Conservation (phyloP, 495 filamentous ascomycete genomes). For the Lophium mytilinum region DNA sequence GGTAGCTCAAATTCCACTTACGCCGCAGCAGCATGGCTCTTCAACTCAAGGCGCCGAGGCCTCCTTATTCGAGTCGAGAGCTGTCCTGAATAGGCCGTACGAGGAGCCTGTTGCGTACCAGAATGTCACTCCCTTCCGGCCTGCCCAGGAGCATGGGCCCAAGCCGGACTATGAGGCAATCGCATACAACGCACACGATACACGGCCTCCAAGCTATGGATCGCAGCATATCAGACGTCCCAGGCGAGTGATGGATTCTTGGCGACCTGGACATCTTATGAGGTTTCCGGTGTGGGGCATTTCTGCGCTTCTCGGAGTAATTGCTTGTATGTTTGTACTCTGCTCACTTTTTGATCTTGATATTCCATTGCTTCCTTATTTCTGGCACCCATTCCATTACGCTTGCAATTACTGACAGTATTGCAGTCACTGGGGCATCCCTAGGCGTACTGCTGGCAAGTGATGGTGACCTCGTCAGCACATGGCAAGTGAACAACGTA, state of each 20-base stretch:
- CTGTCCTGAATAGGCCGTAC: conserved; percentile 9
- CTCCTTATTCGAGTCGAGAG: conserved; percentile 11
- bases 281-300: conserved; percentile 18
- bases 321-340: conserved; percentile 6
- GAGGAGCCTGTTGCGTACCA: conserved; percentile 15
- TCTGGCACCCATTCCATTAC: background rate
- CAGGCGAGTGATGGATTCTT: conserved; percentile 12
- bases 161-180: background rate
- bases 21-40: background rate
- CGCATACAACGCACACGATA: background rate
- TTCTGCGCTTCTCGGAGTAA: conserved; percentile 6
- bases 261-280: conserved; percentile 9
- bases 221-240: conserved; percentile 11
- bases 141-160: background rate
- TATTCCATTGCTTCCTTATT: background rate
- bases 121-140: conserved; percentile 7
- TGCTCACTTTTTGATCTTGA: background rate
- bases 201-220: background rate
- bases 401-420: background rate
- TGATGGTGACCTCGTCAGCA: background rate
- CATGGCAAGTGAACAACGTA: conserved; percentile 9
- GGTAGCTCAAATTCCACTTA: background rate
- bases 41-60: background rate
- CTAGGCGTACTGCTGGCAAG: conserved; percentile 14
- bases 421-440: conserved; percentile 14